Base-by-base conservation (phyloP, 805 yeast genomes). In the Monosporozyma aquatica region DNA sequence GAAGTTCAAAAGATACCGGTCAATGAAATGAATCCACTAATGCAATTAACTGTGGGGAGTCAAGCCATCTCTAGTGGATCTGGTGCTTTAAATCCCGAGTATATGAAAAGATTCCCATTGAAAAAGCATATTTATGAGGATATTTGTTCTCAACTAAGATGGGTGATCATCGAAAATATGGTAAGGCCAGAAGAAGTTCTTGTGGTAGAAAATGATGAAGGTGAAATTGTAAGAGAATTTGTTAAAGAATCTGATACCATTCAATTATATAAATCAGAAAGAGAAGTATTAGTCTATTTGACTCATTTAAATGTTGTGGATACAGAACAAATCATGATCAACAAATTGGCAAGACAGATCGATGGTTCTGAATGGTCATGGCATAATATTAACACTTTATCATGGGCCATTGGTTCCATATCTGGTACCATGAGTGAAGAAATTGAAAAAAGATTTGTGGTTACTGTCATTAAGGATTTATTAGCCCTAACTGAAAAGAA, bases 321-420 rank as follows among this genome's bases (percentile, higher is more conserved):
- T 64, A 92, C 97, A 8, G 96, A 92, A 59, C 77, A 77, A 48
- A 90, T 92, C 56, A 87, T 92, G 97, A 82, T 81, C 44, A 86
- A 82, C 45, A 92, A 92, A 66, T 74, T 92, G 52, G 85, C 92
- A 13, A 77, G 83, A 56, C 98, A 92, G 68, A 80, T 90, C 41
- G 97, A 92, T 64, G 97, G 94, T 35, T 74, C 85, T 43, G 98
- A 92, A 68, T 92, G 99, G 99, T 89, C 97, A 23, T 92, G 98
- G 97, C 94, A 87, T 62, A 90, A 90, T 60, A 82, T 92, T 56
- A 92, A 92, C 64, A 92, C 97, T 3, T 68, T 92, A 51, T 92
- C 97, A 70, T 92, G 99, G 99, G 99, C 99, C 9, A 92, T 92
- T 62, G 99, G 99, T 48, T 90, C 97, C 13, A 92, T 92, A 46